Base-by-base conservation (phyloP, 805 yeast species). In the Kodamaea leandrae region DNA sequence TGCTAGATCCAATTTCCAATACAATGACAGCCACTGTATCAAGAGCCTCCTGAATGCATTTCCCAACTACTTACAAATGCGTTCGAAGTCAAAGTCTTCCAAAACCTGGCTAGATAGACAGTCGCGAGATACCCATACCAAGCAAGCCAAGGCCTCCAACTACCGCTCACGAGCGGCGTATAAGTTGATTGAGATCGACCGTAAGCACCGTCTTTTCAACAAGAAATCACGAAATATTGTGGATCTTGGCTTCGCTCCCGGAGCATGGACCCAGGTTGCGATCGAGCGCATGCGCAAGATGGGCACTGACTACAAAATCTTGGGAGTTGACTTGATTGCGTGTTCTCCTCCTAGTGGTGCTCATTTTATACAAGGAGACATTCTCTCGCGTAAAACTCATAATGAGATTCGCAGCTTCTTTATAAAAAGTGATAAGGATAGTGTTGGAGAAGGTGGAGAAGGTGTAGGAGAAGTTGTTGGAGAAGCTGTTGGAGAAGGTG, bases 151-250 rank as follows among this genome's bases (percentile, higher is more conserved):
- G 50, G 63, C 64, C 4, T 71, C 74, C 32, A 76, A 84, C 37
- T 77, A 77, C 51, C 73, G 81, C 51, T 88, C 97, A 2, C 63
- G 99, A 33, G 99, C 99, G 0, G 97, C 97, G 0, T 91, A 80
- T 65, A 93, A 93, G 55, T 67, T 93, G 24, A 59, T 80, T 16
- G 95, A 91, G 55, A 71, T 93, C 8, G 80, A 90, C 57, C 68
- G 78, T 12, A 79, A 76, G 51, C 85, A 71, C 61, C 60, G 68
- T 23, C 45, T 93, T 2, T 81, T 91, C 58, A 57, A 46, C 35
- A 60, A 63, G 28, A 71, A 71, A 2, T 71, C 78, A 0, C 71
- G 65, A 48, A 76, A 79, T 32, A 84, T 93, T 1, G 78, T 93
- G 4, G 99, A 93, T 64, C 65, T 93, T 34, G 96, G 61, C 12